Evolutionary conservation across 108 stramenopile species (phyloP).

Genomic region (Aureococcus anophagefferens): DNA sequence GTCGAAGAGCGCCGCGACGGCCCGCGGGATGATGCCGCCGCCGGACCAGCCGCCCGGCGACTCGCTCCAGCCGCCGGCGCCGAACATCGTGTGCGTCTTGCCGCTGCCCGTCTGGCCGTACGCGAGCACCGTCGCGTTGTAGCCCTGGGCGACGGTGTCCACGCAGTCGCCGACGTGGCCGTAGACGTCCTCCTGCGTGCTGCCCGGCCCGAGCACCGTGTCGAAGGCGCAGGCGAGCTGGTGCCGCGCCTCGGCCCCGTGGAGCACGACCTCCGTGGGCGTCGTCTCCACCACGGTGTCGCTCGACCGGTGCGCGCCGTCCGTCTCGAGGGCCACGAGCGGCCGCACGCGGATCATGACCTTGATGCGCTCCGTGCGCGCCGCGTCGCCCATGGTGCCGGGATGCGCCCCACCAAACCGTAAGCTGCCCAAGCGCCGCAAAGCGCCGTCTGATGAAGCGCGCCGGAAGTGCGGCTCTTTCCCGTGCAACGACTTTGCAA

Average conservation of each 20-base stretch:
- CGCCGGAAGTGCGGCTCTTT: too few relatives aligned
- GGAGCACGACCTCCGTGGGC: neutral
- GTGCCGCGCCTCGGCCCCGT: neutral
- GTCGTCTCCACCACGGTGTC: neutral
- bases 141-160: conserved; percentile 31
- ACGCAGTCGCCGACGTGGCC: conserved; percentile 28
- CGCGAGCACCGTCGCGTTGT: conserved; percentile 43
- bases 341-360: neutral
- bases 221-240: conserved; percentile 22
- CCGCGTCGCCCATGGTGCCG: too few relatives aligned
- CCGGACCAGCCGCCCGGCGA: too few relatives aligned
- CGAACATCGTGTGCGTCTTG: conserved; percentile 52
- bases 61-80: conserved; percentile 12
- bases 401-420: too few relatives aligned
- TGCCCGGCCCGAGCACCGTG: conserved; percentile 26
- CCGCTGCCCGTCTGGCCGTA: conserved; percentile 49
- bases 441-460: too few relatives aligned
- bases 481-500: too few relatives aligned
- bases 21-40: conserved; percentile 30
- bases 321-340: neutral
- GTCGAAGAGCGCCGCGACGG: conserved; percentile 19
- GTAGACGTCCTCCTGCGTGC: conserved; percentile 36
- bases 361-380: neutral
- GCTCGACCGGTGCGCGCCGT: neutral
- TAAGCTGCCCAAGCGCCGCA: too few relatives aligned